phyloP scores from a whole-genome alignment of 2,329 filamentous ascomycete species.

The Xylaria sp. region DNA sequence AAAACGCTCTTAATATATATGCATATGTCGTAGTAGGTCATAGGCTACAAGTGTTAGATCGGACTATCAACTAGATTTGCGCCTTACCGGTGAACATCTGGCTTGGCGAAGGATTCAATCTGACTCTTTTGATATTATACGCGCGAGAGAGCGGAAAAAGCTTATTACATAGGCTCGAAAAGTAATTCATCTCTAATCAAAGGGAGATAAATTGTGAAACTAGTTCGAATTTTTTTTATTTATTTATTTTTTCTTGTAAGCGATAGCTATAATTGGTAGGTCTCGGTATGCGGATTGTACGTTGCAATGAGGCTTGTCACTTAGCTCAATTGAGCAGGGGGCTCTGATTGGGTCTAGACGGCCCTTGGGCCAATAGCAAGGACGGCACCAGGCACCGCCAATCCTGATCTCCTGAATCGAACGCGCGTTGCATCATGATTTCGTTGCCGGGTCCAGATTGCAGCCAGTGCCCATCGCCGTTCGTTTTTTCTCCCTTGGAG shows the following conservation, averaged over 20 bases:
- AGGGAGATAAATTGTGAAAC: conserved; percentile 15
- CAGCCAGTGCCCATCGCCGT: neutral
- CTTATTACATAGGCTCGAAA: neutral
- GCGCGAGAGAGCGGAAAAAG: neutral
- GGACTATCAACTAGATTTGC: neutral
- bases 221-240: neutral
- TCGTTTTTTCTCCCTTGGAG: neutral
- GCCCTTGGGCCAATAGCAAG: conserved; percentile 6
- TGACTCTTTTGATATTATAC: conserved; percentile 10
- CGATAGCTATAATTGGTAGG: neutral
- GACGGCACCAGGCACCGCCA: conserved; percentile 2
- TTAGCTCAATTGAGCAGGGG: neutral
- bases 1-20: neutral
- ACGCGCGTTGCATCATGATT: conserved; percentile 34
- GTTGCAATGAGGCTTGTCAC: neutral
- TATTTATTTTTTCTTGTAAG: neutral
- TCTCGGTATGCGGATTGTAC: neutral
- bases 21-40: neutral
- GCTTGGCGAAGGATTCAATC: conserved; percentile 16
- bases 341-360: conserved; percentile 18
- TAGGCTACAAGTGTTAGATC: neutral
- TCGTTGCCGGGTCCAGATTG: conserved; percentile 13
- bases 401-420: conserved; percentile 21
- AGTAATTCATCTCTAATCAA: conserved; percentile 10
- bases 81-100: neutral